Evolutionary conservation across 352 stramenopile genomes (phyloP).

Genomic region (Phytophthora sansomeana): DNA sequence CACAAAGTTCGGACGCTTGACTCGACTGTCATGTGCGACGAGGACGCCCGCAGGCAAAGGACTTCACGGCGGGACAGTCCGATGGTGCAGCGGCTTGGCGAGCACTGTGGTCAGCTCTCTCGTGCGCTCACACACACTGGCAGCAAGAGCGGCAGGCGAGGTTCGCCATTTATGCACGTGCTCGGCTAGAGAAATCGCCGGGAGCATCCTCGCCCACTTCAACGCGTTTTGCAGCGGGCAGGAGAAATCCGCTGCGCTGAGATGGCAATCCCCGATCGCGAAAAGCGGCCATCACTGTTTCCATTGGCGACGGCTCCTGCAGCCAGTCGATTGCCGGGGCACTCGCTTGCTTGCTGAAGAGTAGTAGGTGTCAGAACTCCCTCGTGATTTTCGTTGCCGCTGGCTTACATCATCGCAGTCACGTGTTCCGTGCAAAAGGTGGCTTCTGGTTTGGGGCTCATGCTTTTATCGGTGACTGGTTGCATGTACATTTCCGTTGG

Average conservation of each 20-base stretch:
- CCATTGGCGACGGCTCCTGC: neutral
- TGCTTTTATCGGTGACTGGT: no score
- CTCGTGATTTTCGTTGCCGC: no score
- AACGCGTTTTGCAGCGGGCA: neutral
- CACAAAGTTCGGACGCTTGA: constrained; percentile 12
- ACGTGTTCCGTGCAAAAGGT: no score
- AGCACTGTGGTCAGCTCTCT: neutral
- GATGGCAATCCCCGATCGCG: constrained; percentile 7
- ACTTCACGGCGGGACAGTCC: neutral
- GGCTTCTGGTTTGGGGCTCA: no score
- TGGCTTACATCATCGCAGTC: no score
- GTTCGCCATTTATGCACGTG: constrained; percentile 12
- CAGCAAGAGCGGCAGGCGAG: neutral
- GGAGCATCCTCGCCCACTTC: constrained; percentile 15
- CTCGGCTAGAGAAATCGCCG: constrained; percentile 23
- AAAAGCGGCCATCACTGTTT: neutral
- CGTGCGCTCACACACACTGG: neutral
- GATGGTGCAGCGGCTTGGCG: neutral
- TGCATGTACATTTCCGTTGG: no score
- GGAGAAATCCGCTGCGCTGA: neutral
- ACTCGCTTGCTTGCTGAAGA: constrained; percentile 3
- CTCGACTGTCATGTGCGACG: no score
- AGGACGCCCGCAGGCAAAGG: neutral
- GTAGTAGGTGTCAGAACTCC: no score
- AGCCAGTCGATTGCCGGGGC: neutral